Evolutionary conservation across 129 eudicot genomes (phyloP).

Genomic region (Calendula officinalis): DNA sequence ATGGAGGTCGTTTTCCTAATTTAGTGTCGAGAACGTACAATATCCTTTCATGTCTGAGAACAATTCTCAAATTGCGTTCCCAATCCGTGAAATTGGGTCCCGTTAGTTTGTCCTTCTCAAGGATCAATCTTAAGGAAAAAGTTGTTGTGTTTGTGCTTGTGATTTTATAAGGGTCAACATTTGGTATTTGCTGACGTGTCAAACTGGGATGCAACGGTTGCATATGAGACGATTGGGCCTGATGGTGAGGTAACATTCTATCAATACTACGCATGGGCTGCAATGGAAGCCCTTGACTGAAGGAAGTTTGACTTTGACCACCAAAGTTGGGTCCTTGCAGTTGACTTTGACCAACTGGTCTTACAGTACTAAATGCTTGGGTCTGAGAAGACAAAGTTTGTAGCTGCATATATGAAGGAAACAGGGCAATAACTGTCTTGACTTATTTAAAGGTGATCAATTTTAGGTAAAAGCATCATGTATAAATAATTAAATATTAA

Average conservation of each 20-base stretch:
- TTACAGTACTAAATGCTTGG: slow-evolving; percentile 34
- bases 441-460: slow-evolving; percentile 48
- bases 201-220: neutral
- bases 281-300: slow-evolving; percentile 43
- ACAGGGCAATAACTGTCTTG: slow-evolving; percentile 58
- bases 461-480: slow-evolving; percentile 24
- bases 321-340: slow-evolving; percentile 35
- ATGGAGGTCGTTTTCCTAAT: neutral
- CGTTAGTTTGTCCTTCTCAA: neutral
- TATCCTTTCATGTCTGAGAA: neutral
- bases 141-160: neutral
- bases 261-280: slow-evolving; percentile 42
- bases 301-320: slow-evolving; percentile 36
- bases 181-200: neutral
- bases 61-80: slow-evolving; percentile 3
- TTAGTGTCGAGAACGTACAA: neutral
- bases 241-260: slow-evolving; percentile 31
- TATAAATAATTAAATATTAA: neutral
- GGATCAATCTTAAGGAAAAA: neutral
- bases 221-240: too few relatives aligned
- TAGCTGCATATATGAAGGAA: slow-evolving; percentile 47
- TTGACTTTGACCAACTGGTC: slow-evolving; percentile 43
- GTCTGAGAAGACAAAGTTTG: slow-evolving; percentile 45
- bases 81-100: neutral
- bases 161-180: neutral